Percentiles rank a stretch among this genome's conserved stretches.
phyloP scores from a whole-genome alignment of 2,329 filamentous ascomycete species.

The Fusarium continuum region DNA sequence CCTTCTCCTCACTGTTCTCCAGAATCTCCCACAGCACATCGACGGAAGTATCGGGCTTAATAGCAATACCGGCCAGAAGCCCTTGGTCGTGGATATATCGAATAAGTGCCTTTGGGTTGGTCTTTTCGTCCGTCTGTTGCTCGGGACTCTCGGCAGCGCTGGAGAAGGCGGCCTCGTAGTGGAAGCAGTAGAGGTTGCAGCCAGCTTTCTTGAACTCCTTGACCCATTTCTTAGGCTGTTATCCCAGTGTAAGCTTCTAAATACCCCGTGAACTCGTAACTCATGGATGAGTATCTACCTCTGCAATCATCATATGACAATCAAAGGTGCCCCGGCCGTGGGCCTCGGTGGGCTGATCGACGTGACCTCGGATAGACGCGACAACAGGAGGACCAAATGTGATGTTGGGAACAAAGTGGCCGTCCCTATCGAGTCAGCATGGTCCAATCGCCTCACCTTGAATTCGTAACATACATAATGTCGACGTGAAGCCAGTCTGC shows the following conservation, averaged over 20 bases:
- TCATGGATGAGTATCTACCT: slow-evolving; percentile 65
- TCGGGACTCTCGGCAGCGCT: slow-evolving; percentile 84
- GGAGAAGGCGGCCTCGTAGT: slow-evolving; percentile 95
- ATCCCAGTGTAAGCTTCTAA: slow-evolving; percentile 17
- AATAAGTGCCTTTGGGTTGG: slow-evolving; percentile 85
- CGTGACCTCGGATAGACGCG: slow-evolving; percentile 88
- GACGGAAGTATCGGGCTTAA: slow-evolving; percentile 91
- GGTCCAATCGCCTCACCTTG: not conserved
- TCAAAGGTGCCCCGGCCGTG: slow-evolving; percentile 93
- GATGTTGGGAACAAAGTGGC: slow-evolving; percentile 98
- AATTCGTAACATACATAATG: slow-evolving; percentile 69
- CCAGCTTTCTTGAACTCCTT: slow-evolving; percentile 93
- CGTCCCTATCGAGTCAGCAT: slow-evolving; percentile 72
- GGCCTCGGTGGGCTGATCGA: slow-evolving; percentile 74
- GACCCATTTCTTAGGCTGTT: slow-evolving; percentile 96
- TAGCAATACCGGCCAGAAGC: slow-evolving; percentile 91
- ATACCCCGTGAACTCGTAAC: not conserved
- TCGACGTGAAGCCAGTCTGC: slow-evolving; percentile 96
- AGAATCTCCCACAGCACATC: slow-evolving; percentile 93
- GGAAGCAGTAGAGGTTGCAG: slow-evolving; percentile 99
- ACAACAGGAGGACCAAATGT: slow-evolving; percentile 96
- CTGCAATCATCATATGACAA: slow-evolving; percentile 99
- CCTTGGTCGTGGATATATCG: slow-evolving; percentile 89
- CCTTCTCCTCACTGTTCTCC: slow-evolving; percentile 74
- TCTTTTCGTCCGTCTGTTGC: slow-evolving; percentile 73